Conservation (phyloP, 2,329 filamentous ascomycete genomes). For the Chalara sp. region DNA sequence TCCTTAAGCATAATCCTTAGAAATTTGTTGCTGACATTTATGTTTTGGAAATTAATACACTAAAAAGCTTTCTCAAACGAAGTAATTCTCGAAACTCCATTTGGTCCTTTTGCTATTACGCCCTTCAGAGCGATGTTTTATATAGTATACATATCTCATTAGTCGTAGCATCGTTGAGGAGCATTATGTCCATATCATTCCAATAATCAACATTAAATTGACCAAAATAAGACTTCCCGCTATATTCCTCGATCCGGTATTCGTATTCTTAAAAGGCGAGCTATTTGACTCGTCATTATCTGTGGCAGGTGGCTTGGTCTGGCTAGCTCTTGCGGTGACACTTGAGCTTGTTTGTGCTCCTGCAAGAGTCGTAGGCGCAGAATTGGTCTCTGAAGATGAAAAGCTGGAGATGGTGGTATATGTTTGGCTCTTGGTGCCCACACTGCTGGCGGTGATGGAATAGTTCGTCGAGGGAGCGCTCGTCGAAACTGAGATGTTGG, state of each 20-base stretch:
- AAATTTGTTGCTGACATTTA: too few species aligned
- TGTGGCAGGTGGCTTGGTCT: constrained; percentile 5
- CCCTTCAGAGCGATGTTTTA: too few species aligned
- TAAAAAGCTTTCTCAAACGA: too few species aligned
- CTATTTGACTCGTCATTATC: constrained; percentile 13
- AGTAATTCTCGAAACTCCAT: too few species aligned
- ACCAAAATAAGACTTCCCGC: too few species aligned
- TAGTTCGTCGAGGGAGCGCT: background rate
- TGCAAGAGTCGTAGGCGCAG: background rate
- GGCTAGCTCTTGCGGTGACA: background rate
- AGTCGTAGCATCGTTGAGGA: too few species aligned
- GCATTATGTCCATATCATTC: background rate
- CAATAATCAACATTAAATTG: background rate
- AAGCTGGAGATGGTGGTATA: background rate
- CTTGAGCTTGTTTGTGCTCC: constrained; percentile 1
- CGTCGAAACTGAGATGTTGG: background rate
- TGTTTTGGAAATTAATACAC: too few species aligned
- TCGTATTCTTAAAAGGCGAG: constrained; percentile 15
- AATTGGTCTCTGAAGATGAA: too few species aligned
- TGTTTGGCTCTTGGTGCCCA: background rate
- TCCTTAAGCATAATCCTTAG: too few species aligned
- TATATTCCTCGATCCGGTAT: constrained; percentile 1
- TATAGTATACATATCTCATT: too few species aligned
- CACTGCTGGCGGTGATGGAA: background rate
- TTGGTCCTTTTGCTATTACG: too few species aligned